Conservation (phyloP, 2,329 filamentous ascomycete species). For the Pseudogymnoascus sp. region DNA sequence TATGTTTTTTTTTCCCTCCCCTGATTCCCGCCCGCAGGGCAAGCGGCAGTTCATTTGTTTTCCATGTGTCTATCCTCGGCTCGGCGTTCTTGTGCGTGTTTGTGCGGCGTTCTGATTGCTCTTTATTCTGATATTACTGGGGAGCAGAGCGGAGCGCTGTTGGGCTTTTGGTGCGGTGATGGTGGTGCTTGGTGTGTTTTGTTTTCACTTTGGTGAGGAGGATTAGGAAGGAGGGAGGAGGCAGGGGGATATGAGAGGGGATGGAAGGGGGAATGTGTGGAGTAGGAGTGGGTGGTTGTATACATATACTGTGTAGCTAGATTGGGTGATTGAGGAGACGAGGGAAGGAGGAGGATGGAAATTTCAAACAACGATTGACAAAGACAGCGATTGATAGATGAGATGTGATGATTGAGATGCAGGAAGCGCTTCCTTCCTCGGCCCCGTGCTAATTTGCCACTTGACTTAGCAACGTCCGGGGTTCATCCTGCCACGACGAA, state of each 20-base stretch:
- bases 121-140: slow-evolving; percentile 1
- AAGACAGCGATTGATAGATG: not conserved
- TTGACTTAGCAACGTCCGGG: not conserved
- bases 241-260: not conserved
- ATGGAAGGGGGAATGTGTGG: not conserved
- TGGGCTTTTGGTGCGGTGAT: not conserved
- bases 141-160: slow-evolving; percentile 2
- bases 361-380: slow-evolving; percentile 3
- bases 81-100: not conserved
- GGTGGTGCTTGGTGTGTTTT: slow-evolving; percentile 6
- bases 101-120: slow-evolving; percentile 5
- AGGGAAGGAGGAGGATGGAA: not conserved
- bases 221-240: not conserved
- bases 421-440: not conserved
- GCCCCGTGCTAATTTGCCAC: slow-evolving; percentile 7
- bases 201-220: not conserved
- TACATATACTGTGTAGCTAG: slow-evolving; percentile 7
- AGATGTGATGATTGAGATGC: not conserved
- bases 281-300: not conserved
- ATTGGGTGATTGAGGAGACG: not conserved
- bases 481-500: not conserved
- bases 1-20: not conserved
- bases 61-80: not conserved
- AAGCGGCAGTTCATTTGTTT: slow-evolving; percentile 8
- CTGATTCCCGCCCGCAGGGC: slow-evolving; percentile 8